Conservation (phyloP, 371 early-diverging fungal species). For the Lichtheimia ramosa region DNA sequence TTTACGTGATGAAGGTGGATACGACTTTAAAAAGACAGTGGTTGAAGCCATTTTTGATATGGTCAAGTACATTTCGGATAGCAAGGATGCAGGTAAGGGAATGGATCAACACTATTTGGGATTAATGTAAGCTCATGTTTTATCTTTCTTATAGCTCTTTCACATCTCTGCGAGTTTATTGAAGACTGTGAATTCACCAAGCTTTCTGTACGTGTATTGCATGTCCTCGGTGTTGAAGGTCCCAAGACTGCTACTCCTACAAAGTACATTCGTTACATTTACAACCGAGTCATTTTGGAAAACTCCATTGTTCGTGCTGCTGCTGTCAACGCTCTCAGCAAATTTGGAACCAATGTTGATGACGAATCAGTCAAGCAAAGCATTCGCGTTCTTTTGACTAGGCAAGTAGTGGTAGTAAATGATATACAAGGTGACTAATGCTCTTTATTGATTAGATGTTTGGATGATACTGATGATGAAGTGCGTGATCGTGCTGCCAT, state of each 20-base stretch:
- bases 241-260: conserved; percentile 90
- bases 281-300: conserved; percentile 97
- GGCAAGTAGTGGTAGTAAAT: conserved; percentile 27
- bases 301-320: conserved; percentile 97
- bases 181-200: conserved; percentile 99
- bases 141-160: conserved; percentile 64
- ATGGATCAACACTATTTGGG: not conserved
- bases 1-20: conserved; percentile 97
- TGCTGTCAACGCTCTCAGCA: conserved; percentile 92
- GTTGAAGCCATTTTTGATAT: conserved; percentile 97
- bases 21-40: conserved; percentile 93
- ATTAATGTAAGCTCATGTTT: not conserved
- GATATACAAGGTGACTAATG: no score
- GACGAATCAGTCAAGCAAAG: conserved; percentile 78
- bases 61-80: conserved; percentile 89
- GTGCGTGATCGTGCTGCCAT: conserved; percentile 96
- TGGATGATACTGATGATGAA: conserved; percentile 97
- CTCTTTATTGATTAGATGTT: conserved; percentile 61
- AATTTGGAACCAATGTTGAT: conserved; percentile 85
- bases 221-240: conserved; percentile 93
- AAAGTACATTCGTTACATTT: conserved; percentile 96
- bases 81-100: conserved; percentile 80
- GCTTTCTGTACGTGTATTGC: conserved; percentile 92
- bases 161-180: conserved; percentile 98
- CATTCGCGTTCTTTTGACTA: conserved; percentile 80